phyloP scores from a whole-genome alignment of 805 yeast genomes.

The Spathaspora gorwiae region DNA sequence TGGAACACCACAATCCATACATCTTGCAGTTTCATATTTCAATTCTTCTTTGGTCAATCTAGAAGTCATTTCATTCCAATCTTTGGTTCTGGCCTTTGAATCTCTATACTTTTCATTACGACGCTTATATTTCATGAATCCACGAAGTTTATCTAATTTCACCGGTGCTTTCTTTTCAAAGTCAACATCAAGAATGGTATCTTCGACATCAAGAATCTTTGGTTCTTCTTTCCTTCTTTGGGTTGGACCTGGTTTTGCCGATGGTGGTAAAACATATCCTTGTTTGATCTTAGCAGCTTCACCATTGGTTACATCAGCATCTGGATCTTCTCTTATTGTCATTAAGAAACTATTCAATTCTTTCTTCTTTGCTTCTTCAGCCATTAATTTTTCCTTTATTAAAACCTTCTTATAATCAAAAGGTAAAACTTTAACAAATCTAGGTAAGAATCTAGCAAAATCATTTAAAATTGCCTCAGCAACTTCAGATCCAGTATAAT shows the following conservation, averaged over 20 bases:
- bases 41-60: constrained; percentile 83
- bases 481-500: constrained; percentile 87
- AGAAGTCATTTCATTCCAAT: constrained; percentile 87
- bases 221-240: constrained; percentile 53
- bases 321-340: constrained; percentile 76
- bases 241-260: constrained; percentile 18
- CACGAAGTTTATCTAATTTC: constrained; percentile 73
- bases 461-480: constrained; percentile 79
- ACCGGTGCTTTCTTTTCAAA: constrained; percentile 60
- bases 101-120: constrained; percentile 83
- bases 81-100: constrained; percentile 69
- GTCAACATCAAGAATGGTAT: constrained; percentile 67
- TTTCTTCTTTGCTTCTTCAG: constrained; percentile 60
- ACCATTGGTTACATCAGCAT: constrained; percentile 83
- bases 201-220: constrained; percentile 83
- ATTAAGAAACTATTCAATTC: constrained; percentile 64
- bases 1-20: constrained; percentile 99
- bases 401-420: constrained; percentile 85
- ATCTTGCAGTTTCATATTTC: constrained; percentile 88
- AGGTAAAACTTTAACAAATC: constrained; percentile 92
- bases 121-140: constrained; percentile 91
- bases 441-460: constrained; percentile 82
- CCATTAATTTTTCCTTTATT: constrained; percentile 65
- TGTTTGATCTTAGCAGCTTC: constrained; percentile 62
- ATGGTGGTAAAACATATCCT: constrained; percentile 39